Evolutionary conservation across 176 grass and related monocot genomes (phyloP), one percentile per base, ranked within the genome.

Genomic region (Triticum monococcum): DNA sequence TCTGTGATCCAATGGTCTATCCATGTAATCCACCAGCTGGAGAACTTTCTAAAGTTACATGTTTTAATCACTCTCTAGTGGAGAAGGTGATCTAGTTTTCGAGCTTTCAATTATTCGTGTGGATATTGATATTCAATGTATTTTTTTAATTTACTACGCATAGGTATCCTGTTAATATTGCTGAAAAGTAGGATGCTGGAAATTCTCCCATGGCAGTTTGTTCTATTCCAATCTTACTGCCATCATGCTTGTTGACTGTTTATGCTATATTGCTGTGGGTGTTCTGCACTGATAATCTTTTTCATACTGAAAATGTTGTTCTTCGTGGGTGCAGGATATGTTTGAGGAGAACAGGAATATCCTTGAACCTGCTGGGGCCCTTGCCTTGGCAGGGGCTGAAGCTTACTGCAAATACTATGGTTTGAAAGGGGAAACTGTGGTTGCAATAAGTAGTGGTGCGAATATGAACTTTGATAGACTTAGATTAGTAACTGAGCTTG

Each of bases 321-420:
- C n/a, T 81, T 92, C 41, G 48, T 46, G 17, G 66, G 48, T 83
- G 77, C 85, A 99, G 97, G 89, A 96, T 92, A 99, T 99, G 97
- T 99, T 99, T 93, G 97, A 96, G 85, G 97, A 99, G 92, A 93
- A 99, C 89, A 99, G 97, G 64, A 99, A 83, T 89, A 99, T 99
- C 71, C 87, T 99, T 86, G 97, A 99, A 85, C 94, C 97, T 83
- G 94, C 97, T 25, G 97, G 97, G 89, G 97, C 94, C 70, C 90
- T 99, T 78, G 78, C 97, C 20, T 68, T 99, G 56, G 94, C 97
- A 70, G 97, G 97, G 35, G 97, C 94, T 83, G 94, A 94, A 90
- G 97, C 97, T 24, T 99, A 99, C 65, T 99, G 97, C 92, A 99
- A 88, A 85, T 93, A 94, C 80, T 93, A 99, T 68, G 89, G 77